Evolutionary conservation across 345 rosid genomes (phyloP).

Genomic region (Euphorbia lathyris): DNA sequence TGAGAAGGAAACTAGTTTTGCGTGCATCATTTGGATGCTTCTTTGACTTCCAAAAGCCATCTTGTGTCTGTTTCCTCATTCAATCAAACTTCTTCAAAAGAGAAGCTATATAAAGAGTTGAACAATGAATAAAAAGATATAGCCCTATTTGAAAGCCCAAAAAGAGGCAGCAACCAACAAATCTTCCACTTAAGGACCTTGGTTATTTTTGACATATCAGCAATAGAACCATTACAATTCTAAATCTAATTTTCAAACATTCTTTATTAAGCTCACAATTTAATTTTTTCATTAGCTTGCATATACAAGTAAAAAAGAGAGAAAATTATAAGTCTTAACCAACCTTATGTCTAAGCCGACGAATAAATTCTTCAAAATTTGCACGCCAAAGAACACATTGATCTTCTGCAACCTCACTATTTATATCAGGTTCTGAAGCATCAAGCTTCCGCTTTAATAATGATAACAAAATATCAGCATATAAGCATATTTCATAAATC

Average conservation of each 20-base stretch:
- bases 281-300: neutral
- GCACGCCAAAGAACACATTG: constrained; percentile 66
- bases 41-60: neutral
- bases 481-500: constrained; percentile 10
- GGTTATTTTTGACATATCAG: neutral
- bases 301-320: constrained; percentile 2
- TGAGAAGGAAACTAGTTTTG: neutral
- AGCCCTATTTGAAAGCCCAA: neutral
- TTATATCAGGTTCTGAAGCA: constrained; percentile 36
- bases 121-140: neutral
- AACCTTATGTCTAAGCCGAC: constrained; percentile 78
- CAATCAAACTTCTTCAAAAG: neutral
- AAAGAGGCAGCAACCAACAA: neutral
- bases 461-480: constrained; percentile 17
- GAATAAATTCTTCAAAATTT: constrained; percentile 75
- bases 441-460: constrained; percentile 54
- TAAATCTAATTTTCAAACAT: neutral
- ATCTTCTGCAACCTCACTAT: constrained; percentile 29
- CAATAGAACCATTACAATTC: neutral
- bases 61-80: neutral
- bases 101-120: neutral
- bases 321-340: constrained; percentile 19
- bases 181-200: neutral
- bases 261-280: neutral
- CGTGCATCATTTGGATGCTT: neutral